These are phyloP conservation scores for Trichoderma atrobrunneum DNA, from an alignment of 2,329 filamentous ascomycete species.

Conservation along the genomic window DNA sequence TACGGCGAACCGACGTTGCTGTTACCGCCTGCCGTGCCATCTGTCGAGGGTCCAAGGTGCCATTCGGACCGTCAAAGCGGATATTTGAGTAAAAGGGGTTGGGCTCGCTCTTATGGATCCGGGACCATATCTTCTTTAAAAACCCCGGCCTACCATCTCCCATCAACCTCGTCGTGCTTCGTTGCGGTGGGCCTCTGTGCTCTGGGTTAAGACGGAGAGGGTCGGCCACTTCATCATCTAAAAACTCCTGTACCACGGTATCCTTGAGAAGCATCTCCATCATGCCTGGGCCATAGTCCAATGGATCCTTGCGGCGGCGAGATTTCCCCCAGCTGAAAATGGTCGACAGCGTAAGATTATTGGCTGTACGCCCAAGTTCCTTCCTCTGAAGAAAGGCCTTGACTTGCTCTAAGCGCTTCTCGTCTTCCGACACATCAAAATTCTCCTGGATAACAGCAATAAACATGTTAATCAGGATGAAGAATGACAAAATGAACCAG, in stretches of 20 bases:
- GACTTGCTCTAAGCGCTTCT: slow-evolving; percentile 95
- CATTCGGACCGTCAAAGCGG: slow-evolving; percentile 67
- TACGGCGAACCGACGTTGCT: slow-evolving; percentile 77
- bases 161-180: slow-evolving; percentile 36
- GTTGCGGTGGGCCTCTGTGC: slow-evolving; percentile 33
- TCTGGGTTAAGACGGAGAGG: slow-evolving; percentile 29
- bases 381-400: slow-evolving; percentile 91
- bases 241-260: slow-evolving; percentile 88
- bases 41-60: slow-evolving; percentile 76
- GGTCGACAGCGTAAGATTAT: slow-evolving; percentile 73
- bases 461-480: slow-evolving; percentile 99
- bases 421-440: slow-evolving; percentile 97
- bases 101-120: slow-evolving; percentile 67
- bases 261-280: slow-evolving; percentile 97
- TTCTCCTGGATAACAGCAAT: slow-evolving; percentile 99
- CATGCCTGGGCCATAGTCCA: slow-evolving; percentile 87
- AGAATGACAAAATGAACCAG: slow-evolving; percentile 94
- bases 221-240: slow-evolving; percentile 66
- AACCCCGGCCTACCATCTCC: slow-evolving; percentile 54
- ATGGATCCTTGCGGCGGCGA: slow-evolving; percentile 67
- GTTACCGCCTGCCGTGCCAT: slow-evolving; percentile 90
- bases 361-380: slow-evolving; percentile 69
- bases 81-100: slow-evolving; percentile 90
- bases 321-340: slow-evolving; percentile 64
- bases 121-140: slow-evolving; percentile 61